phyloP scores from a whole-genome alignment of 2,329 filamentous ascomycete species.

The Polychaeton citri region DNA sequence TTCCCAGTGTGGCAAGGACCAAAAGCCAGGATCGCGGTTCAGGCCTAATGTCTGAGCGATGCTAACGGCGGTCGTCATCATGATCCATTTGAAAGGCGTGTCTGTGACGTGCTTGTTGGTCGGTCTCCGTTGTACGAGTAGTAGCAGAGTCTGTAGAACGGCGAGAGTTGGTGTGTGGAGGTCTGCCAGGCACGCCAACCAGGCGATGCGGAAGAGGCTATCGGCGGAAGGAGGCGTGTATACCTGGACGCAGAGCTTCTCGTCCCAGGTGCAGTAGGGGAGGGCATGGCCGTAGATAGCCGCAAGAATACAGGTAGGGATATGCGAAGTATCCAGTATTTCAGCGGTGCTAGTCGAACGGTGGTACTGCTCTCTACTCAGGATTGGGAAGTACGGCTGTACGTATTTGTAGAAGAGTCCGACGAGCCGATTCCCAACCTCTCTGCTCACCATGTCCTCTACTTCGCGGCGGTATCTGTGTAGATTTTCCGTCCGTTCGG shows the following conservation, averaged over 20 bases:
- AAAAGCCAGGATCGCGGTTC: constrained; percentile 47
- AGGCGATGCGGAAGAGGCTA: constrained; percentile 19
- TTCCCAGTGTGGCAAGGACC: constrained; percentile 52
- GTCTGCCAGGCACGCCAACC: constrained; percentile 16
- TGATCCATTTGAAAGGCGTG: constrained; percentile 21
- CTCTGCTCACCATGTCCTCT: constrained; percentile 17
- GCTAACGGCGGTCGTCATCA: constrained; percentile 29
- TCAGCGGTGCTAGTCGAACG: background rate
- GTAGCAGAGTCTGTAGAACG: constrained; percentile 18
- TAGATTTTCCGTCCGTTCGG: constrained; percentile 11
- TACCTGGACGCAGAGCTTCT: constrained; percentile 23
- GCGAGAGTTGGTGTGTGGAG: constrained; percentile 20
- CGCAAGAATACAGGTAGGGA: constrained; percentile 26
- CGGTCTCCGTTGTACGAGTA: constrained; percentile 20
- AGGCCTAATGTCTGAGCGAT: constrained; percentile 46
- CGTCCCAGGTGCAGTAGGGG: constrained; percentile 32
- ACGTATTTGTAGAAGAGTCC: constrained; percentile 29
- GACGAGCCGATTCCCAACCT: constrained; percentile 25
- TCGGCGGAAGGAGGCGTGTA: constrained; percentile 21
- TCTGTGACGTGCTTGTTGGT: constrained; percentile 22
- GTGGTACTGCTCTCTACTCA: constrained; percentile 19
- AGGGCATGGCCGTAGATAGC: constrained; percentile 32
- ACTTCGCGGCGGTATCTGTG: constrained; percentile 18
- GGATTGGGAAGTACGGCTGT: constrained; percentile 31
- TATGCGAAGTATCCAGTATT: constrained; percentile 17